Evolutionary conservation across 352 stramenopile species (phyloP).

Genomic region (Globisporangium mamillatum): DNA sequence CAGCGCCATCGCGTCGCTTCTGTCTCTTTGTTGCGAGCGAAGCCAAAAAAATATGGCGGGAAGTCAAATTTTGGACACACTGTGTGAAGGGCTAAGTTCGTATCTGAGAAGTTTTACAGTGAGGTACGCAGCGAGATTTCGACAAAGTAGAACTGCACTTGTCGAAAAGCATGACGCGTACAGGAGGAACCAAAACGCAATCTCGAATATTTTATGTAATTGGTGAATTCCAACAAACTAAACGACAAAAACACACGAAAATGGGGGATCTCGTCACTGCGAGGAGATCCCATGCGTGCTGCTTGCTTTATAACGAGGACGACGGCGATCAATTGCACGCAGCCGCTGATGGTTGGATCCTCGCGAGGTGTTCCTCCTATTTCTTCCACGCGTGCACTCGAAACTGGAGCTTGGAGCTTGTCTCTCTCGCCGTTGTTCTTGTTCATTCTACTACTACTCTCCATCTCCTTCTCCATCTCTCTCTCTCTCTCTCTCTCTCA

Average conservation of each 20-base stretch:
- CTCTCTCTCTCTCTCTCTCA: not conserved
- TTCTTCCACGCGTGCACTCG: not conserved
- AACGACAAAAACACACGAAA: not conserved
- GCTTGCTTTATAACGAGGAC: not conserved
- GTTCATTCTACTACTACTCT: not conserved
- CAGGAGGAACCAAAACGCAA: too few relatives aligned
- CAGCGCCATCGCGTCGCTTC: slow-evolving; percentile 43
- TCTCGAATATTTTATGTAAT: not conserved
- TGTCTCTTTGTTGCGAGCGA: not conserved
- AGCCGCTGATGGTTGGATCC: not conserved
- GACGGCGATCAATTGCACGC: not conserved
- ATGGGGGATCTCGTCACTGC: not conserved
- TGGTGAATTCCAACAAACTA: not conserved
- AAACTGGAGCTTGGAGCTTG: not conserved
- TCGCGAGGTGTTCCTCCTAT: not conserved
- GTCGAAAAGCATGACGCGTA: too few relatives aligned
- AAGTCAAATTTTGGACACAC: not conserved
- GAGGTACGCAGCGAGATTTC: too few relatives aligned
- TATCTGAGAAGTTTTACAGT: too few relatives aligned
- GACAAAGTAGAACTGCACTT: too few relatives aligned
- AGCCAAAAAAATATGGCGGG: not conserved
- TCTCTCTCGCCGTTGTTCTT: not conserved
- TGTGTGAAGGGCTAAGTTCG: too few relatives aligned
- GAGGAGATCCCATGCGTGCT: not conserved
- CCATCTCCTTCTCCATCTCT: not conserved